A percentile compares a stretch with the other conserved stretches of the same genome.
Conservation (phyloP, 2,329 filamentous ascomycete species). For the Immersiporthe knoxdaviesiana region DNA sequence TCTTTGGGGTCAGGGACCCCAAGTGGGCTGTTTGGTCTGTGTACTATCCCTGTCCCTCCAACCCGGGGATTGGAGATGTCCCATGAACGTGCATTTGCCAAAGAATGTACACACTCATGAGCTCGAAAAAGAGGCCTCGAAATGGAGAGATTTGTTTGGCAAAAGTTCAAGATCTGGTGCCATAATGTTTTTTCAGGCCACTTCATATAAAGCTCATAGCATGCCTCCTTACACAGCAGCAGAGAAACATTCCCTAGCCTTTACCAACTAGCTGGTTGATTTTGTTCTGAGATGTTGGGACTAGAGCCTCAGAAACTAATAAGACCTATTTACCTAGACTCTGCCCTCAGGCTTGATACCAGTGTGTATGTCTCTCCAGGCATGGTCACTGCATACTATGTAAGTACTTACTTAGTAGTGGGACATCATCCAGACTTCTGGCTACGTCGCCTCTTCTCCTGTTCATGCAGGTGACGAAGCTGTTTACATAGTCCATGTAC, state of each 20-base stretch:
- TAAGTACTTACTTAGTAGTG: too few relatives aligned
- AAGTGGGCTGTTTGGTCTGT: neutral
- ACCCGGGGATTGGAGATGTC: neutral
- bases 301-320: neutral
- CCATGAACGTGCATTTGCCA: neutral
- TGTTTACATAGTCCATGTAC: neutral
- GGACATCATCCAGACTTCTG: neutral
- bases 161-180: neutral
- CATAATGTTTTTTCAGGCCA: neutral
- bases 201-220: neutral
- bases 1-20: neutral
- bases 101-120: neutral
- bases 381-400: neutral
- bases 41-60: neutral
- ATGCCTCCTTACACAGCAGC: neutral
- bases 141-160: neutral
- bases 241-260: neutral
- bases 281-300: neutral
- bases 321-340: neutral
- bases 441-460: constrained; percentile 14
- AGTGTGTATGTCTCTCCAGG: neutral
- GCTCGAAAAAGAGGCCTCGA: neutral
- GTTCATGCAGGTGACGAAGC: neutral
- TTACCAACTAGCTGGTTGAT: too few relatives aligned
- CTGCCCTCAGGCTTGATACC: too few relatives aligned